Conservation (phyloP, 371 early-diverging fungal genomes). For the Lichtheimia ramosa region DNA sequence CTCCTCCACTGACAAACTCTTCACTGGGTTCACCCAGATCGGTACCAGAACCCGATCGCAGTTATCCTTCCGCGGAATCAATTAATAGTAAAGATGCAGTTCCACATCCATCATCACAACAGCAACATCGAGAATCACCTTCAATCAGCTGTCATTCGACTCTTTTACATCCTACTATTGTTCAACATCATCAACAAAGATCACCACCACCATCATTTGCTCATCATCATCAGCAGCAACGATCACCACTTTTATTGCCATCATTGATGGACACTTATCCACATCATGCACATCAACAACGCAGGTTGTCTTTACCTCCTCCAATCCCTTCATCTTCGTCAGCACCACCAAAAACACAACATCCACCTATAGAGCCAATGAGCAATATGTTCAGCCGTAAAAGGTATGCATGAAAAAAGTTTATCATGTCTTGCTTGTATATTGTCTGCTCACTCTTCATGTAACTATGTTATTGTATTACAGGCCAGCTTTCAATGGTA, state of each 20-base stretch:
- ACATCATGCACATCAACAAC: not conserved
- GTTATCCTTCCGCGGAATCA: not conserved
- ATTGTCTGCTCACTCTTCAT: too few relatives aligned
- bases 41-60: constrained; percentile 3
- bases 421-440: too few relatives aligned
- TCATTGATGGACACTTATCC: not conserved
- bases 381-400: too few relatives aligned
- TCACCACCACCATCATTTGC: not conserved
- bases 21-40: constrained; percentile 9
- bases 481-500: too few relatives aligned
- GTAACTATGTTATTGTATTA: too few relatives aligned
- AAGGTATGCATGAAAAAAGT: too few relatives aligned
- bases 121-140: not conserved
- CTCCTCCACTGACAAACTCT: constrained; percentile 6
- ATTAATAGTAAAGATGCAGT: not conserved
- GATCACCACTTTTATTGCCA: not conserved
- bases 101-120: not conserved
- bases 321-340: not conserved
- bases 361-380: too few relatives aligned
- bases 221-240: not conserved
- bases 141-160: not conserved
- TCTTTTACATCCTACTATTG: too few relatives aligned
- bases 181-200: not conserved
- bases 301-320: not conserved
- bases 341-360: not conserved